Conservation (phyloP, 2,329 filamentous ascomycete species). For the Penicillium verrucosum region DNA sequence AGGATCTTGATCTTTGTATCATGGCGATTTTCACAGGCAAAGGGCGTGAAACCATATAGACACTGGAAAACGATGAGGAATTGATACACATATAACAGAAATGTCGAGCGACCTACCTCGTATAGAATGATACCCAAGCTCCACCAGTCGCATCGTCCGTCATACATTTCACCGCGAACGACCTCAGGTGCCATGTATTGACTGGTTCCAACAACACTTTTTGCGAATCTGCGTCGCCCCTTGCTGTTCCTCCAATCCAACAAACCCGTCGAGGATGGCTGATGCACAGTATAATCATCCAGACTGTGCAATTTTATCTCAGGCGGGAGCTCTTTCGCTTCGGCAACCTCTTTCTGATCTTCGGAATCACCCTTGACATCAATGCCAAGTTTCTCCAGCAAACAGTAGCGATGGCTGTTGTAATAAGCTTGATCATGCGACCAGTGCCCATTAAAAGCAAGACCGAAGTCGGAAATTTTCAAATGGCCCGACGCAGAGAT, state of each 20-base stretch:
- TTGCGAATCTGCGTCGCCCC: slow-evolving; percentile 69
- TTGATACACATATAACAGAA: background rate
- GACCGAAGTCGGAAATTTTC: slow-evolving; percentile 93
- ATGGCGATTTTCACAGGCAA: slow-evolving; percentile 75
- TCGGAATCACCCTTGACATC: slow-evolving; percentile 68
- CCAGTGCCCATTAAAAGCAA: slow-evolving; percentile 95
- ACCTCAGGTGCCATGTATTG: slow-evolving; percentile 99
- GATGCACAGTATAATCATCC: slow-evolving; percentile 34
- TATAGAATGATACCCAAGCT: slow-evolving; percentile 92
- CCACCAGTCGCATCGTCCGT: slow-evolving; percentile 95
- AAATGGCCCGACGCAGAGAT: slow-evolving; percentile 84
- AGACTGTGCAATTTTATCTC: slow-evolving; percentile 19
- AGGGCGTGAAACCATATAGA: slow-evolving; percentile 86
- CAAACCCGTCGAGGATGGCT: slow-evolving; percentile 48
- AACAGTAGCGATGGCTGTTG: slow-evolving; percentile 73
- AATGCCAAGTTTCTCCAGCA: slow-evolving; percentile 74
- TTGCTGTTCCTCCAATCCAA: slow-evolving; percentile 68
- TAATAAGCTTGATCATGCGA: slow-evolving; percentile 85
- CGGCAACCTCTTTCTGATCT: slow-evolving; percentile 59
- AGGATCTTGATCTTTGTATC: slow-evolving; percentile 84
- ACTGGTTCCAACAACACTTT: slow-evolving; percentile 88
- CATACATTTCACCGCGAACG: slow-evolving; percentile 75
- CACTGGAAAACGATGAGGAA: slow-evolving; percentile 51
- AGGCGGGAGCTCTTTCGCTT: slow-evolving; percentile 17
- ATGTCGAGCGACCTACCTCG: slow-evolving; percentile 52